A percentile compares a stretch with the other conserved stretches of the same genome.
phyloP scores from a whole-genome alignment of 2,329 filamentous ascomycete genomes.

The Sclerotinia glacialis region DNA sequence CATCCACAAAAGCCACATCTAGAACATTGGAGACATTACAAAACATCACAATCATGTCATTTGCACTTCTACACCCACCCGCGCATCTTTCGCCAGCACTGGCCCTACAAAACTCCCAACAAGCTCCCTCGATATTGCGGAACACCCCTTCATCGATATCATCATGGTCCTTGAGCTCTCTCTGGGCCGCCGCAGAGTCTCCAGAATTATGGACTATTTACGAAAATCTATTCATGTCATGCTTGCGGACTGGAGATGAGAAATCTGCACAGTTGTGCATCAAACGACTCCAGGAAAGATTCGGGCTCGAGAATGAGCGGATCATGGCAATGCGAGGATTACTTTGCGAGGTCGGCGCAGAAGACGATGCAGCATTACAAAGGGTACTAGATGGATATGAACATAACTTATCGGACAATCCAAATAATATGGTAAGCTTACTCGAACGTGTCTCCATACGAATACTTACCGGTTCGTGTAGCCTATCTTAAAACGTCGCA shows the following conservation, averaged over 20 bases:
- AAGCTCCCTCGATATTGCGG: constrained; percentile 55
- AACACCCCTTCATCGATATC: constrained; percentile 54
- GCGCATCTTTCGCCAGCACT: constrained; percentile 55
- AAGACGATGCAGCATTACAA: constrained; percentile 62
- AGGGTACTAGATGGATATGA: constrained; percentile 76
- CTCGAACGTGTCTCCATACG: constrained; percentile 7
- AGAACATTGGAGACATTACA: neutral
- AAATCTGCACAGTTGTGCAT: constrained; percentile 72
- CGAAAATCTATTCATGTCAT: constrained; percentile 83
- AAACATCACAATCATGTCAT: constrained; percentile 44
- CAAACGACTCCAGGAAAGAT: constrained; percentile 71
- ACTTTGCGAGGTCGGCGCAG: constrained; percentile 77
- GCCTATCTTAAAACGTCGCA: constrained; percentile 81
- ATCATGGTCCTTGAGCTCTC: constrained; percentile 51
- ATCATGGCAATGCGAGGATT: constrained; percentile 80
- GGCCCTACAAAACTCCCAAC: constrained; percentile 58
- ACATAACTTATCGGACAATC: constrained; percentile 66
- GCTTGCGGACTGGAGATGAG: constrained; percentile 81
- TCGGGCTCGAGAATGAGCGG: constrained; percentile 80
- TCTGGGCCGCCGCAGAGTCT: constrained; percentile 62
- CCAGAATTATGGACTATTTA: constrained; percentile 80
- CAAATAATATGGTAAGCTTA: constrained; percentile 71
- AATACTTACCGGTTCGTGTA: constrained; percentile 44
- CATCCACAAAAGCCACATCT: constrained; percentile 7
- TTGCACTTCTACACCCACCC: constrained; percentile 56